Percentiles rank a stretch among this genome's conserved stretches.
Conservation (phyloP, 2,329 filamentous ascomycete genomes). For the Fusarium tjaetaba region DNA sequence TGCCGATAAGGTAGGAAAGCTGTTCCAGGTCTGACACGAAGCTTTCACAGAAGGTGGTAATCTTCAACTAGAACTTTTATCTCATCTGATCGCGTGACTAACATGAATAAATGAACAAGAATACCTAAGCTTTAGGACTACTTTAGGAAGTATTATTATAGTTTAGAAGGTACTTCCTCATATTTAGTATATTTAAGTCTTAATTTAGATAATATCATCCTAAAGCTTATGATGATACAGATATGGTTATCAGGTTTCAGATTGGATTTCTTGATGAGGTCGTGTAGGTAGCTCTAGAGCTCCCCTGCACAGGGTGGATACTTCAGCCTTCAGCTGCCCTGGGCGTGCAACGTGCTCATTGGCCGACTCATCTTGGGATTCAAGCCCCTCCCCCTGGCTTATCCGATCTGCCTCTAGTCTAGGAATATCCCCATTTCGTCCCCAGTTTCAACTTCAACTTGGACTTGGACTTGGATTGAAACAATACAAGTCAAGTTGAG, state of each 20-base stretch:
- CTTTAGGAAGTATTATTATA: background rate
- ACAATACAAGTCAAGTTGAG: slow-evolving; percentile 10
- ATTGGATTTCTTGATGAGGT: background rate
- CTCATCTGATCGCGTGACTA: background rate
- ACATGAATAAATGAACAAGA: background rate
- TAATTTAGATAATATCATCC: background rate
- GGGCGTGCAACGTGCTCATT: background rate
- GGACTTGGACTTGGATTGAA: background rate
- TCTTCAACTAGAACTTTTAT: too few species aligned
- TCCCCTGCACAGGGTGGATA: slow-evolving; percentile 17
- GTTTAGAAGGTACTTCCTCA: background rate
- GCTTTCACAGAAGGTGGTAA: too few species aligned
- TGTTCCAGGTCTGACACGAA: too few species aligned
- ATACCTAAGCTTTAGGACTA: background rate
- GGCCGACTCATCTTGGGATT: background rate
- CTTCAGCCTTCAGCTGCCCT: slow-evolving; percentile 5
- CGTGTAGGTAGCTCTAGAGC: background rate
- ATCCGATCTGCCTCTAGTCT: slow-evolving; percentile 1
- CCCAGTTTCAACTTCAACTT: slow-evolving; percentile 12
- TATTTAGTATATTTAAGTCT: background rate
- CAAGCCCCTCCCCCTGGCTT: slow-evolving; percentile 18
- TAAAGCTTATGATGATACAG: background rate
- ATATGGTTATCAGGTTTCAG: background rate
- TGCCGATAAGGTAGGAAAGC: too few species aligned
- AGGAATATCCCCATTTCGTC: slow-evolving; percentile 12